These are phyloP conservation scores for Penicillium sp. DNA, from an alignment of 2,329 filamentous ascomycete species.

Conservation along the genomic window DNA sequence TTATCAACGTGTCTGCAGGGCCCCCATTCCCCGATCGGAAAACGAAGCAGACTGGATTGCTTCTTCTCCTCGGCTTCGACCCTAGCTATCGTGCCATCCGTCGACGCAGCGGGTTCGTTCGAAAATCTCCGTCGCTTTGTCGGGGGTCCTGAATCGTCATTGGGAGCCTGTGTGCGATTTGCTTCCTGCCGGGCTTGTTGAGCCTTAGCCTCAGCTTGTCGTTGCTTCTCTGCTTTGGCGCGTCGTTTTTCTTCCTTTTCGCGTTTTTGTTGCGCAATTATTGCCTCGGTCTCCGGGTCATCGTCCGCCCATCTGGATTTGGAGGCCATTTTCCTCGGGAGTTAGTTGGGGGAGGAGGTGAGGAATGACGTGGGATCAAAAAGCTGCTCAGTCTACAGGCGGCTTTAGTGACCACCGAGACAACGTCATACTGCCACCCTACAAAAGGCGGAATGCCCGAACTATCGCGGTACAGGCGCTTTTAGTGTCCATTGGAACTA, in stretches of 20 bases:
- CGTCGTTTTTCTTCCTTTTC: constrained; percentile 91
- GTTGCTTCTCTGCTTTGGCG: constrained; percentile 78
- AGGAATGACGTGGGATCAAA: constrained; percentile 26
- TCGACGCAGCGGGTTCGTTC: constrained; percentile 41
- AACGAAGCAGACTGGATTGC: constrained; percentile 66
- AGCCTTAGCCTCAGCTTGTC: constrained; percentile 58
- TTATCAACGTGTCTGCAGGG: constrained; percentile 77
- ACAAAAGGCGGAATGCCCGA: not conserved
- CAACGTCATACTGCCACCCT: not conserved
- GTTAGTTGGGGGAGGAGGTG: constrained; percentile 2
- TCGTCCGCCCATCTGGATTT: constrained; percentile 87
- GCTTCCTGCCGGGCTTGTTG: constrained; percentile 36
- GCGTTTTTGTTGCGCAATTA: constrained; percentile 66
- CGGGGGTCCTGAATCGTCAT: constrained; percentile 46
- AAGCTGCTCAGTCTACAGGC: not conserved
- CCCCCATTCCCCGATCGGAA: constrained; percentile 68
- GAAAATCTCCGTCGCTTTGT: constrained; percentile 65
- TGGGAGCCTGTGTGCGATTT: constrained; percentile 19
- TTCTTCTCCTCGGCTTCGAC: constrained; percentile 28
- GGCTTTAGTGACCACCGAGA: not conserved
- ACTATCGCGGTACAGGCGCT: too few species aligned
- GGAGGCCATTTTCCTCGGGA: constrained; percentile 52
- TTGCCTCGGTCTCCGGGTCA: constrained; percentile 75
- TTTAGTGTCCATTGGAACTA: too few species aligned
- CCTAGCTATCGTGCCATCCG: constrained; percentile 23